Evolutionary conservation across 352 stramenopile species (phyloP), one percentile per base, ranked within the genome.

Genomic region (Pythium myriotylum): DNA sequence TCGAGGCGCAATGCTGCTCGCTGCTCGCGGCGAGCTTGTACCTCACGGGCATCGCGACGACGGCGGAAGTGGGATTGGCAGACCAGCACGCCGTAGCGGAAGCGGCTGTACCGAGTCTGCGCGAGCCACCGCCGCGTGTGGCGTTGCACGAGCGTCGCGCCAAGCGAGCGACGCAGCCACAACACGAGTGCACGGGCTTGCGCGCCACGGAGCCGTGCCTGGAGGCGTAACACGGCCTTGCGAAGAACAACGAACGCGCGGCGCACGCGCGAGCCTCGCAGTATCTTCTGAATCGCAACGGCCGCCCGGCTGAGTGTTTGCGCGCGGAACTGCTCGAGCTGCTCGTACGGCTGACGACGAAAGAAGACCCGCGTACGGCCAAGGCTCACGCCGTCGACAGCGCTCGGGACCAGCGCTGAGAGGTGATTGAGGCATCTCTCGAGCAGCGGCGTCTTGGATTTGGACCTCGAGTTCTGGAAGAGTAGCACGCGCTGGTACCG

Each of bases 291-390:
- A 9, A 91, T 68, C 23, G 70, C n/a, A 16, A 79, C 47, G 10
- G 75, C 78, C 4, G 81, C 75, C 16, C 48, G 41, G 6, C 65
- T 55, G 3, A 73, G 63, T 17, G 73, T 67, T 24, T 61, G 27
- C 6, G 73, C 71, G 17, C 80, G 67, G 27, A 88, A 32, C 60
- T 78, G 86, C 59, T 98, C 94, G 14, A 98, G 79, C 51, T 88
- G 86, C 67, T 99, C 94, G 69, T 98, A 97, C 19, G 92, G 88
- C 23, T 91, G 84, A 46, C 97, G 97, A 32, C 93, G 86, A 71
- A 98, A 97, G 67, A 98, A 99, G 3, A 99, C 90, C 39, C 95
- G 96, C 2, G 92, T 97, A 42, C 86, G 84, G 62, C 96, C 94
- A 22, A 98, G 54, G 70, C 76, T 84, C 24, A 94, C 81, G 29